A percentile compares a stretch with the other conserved stretches of the same genome.
Evolutionary conservation across 768 basidiomycete species (phyloP).

Genomic region (Boletus tylopilopsis): DNA sequence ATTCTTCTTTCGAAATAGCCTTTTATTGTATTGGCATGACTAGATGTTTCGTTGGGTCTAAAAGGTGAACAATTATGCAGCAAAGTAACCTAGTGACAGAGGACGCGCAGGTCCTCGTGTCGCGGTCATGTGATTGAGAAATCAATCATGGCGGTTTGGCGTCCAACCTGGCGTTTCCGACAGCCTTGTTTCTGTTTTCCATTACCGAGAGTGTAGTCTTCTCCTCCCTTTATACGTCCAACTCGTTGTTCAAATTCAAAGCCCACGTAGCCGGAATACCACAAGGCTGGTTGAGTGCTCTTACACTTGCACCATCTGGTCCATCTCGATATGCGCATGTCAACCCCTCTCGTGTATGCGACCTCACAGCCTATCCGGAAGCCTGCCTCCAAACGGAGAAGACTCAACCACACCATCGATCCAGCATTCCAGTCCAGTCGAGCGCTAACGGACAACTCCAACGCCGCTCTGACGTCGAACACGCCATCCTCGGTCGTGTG

Average conservation of each 20-base stretch:
- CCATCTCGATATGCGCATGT: slow-evolving; percentile 14
- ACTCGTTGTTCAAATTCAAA: not conserved
- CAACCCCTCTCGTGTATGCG: slow-evolving; percentile 11
- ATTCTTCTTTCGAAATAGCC: too few species aligned
- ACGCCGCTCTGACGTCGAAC: slow-evolving; percentile 2
- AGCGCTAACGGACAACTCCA: slow-evolving; percentile 19
- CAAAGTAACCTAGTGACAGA: too few species aligned
- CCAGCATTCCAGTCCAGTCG: slow-evolving; percentile 12
- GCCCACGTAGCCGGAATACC: not conserved
- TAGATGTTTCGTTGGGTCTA: too few species aligned
- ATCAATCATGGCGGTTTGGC: slow-evolving; percentile 13
- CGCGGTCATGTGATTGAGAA: slow-evolving; percentile 26
- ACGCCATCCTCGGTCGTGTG: not conserved
- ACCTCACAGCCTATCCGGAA: slow-evolving; percentile 15
- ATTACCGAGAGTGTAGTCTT: not conserved
- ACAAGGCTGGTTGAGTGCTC: not conserved
- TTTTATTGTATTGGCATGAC: too few species aligned
- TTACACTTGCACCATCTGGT: not conserved
- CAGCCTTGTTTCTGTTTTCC: not conserved
- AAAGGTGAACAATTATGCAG: too few species aligned
- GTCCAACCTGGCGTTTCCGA: not conserved
- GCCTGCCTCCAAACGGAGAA: slow-evolving; percentile 24
- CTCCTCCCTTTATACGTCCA: not conserved
- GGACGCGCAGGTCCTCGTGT: slow-evolving; percentile 16
- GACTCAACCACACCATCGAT: slow-evolving; percentile 17